These are phyloP conservation scores for Inonotus hispidus DNA, from an alignment of 1,284 basidiomycete genomes.

Conservation along the genomic window DNA sequence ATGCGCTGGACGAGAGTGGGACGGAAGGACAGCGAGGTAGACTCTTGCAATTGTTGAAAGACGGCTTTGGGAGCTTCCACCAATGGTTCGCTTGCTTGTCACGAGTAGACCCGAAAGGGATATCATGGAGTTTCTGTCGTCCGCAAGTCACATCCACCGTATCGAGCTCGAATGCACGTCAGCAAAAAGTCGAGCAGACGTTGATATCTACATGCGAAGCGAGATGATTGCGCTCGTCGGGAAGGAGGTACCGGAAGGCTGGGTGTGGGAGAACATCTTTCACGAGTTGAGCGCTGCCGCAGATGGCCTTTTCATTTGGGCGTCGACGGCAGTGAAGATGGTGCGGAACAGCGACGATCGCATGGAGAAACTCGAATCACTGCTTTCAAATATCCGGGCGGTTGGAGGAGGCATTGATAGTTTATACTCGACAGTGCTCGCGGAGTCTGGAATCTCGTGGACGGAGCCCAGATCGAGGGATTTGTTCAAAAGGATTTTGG, in stretches of 20 bases:
- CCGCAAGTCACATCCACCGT: not conserved
- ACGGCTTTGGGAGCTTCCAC: not conserved
- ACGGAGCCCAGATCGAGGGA: not conserved
- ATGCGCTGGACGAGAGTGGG: not conserved
- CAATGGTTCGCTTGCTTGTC: not conserved
- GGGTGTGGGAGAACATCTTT: not conserved
- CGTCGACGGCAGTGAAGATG: not conserved
- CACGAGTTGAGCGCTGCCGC: not conserved
- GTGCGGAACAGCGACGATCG: not conserved
- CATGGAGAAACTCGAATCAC: not conserved
- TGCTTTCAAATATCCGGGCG: not conserved
- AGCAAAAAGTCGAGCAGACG: not conserved
- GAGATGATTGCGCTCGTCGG: not conserved
- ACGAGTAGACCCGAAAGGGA: not conserved
- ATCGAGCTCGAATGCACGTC: not conserved
- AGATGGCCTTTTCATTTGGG: slow-evolving; percentile 6
- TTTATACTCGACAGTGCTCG: not conserved
- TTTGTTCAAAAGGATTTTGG: not conserved
- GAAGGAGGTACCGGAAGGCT: not conserved
- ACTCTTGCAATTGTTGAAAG: not conserved
- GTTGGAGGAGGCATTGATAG: not conserved
- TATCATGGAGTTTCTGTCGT: not conserved
- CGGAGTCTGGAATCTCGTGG: not conserved
- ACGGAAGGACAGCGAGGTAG: not conserved
- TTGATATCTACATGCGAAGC: not conserved